These are phyloP conservation scores for Hyaloscypha bicolor DNA, from an alignment of 495 filamentous ascomycete species.

Conservation along the genomic window DNA sequence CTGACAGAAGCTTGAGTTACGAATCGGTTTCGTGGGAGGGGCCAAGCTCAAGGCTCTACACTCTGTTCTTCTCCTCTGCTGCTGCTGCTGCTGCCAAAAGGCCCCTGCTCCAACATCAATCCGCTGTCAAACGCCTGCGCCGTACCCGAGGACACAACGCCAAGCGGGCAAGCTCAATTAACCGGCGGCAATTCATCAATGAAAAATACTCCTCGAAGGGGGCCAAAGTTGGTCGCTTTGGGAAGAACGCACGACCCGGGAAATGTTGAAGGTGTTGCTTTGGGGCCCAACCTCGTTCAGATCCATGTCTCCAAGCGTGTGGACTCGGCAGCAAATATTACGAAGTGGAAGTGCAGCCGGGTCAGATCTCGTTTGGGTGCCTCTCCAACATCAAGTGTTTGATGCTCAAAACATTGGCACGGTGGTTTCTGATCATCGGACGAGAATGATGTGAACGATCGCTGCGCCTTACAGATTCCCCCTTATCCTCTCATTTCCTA, in stretches of 20 bases:
- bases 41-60: neutral
- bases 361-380: neutral
- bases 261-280: neutral
- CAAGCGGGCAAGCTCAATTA: constrained; percentile 7
- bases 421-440: neutral
- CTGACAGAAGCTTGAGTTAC: too few relatives aligned
- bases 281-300: constrained; percentile 2
- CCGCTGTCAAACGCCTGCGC: neutral
- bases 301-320: neutral
- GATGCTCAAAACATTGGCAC: constrained; percentile 18
- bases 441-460: constrained; percentile 9
- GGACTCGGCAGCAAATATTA: neutral
- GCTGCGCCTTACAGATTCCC: constrained; percentile 6
- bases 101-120: neutral
- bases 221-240: neutral
- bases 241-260: neutral
- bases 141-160: neutral
- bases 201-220: constrained; percentile 7
- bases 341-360: neutral
- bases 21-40: too few relatives aligned
- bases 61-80: neutral
- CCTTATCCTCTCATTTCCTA: constrained; percentile 14
- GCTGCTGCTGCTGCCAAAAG: neutral
- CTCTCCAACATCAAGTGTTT: constrained; percentile 10
- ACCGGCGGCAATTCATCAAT: constrained; percentile 29